Percentiles rank a stretch among this genome's conserved stretches.
phyloP scores from a whole-genome alignment of 2,329 filamentous ascomycete species.

The Cladophialophora carrionii region DNA sequence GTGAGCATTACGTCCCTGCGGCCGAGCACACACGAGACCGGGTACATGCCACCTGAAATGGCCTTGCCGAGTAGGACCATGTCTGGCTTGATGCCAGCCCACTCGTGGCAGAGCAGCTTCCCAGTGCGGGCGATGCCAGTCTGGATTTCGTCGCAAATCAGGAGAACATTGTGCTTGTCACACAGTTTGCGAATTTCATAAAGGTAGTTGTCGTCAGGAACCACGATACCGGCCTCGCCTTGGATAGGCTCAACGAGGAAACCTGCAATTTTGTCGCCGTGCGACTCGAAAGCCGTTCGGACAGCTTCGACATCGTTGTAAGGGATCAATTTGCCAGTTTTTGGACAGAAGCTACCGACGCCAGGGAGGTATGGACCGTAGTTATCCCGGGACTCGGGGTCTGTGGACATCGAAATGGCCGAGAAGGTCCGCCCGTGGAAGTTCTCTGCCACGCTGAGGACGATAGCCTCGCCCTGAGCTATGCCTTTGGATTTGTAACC shows the following conservation, averaged over 20 bases:
- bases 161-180: conserved; percentile 89
- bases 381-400: conserved; percentile 93
- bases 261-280: conserved; percentile 83
- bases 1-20: conserved; percentile 93
- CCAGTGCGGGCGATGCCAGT: conserved; percentile 95
- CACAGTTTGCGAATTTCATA: conserved; percentile 78
- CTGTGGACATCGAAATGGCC: conserved; percentile 91
- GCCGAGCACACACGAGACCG: conserved; percentile 89
- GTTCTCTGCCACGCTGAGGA: conserved; percentile 86
- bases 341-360: conserved; percentile 75
- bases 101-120: conserved; percentile 89
- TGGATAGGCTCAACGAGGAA: conserved; percentile 97
- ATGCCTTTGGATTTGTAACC: conserved; percentile 96
- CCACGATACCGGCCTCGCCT: conserved; percentile 94
- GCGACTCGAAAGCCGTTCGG: conserved; percentile 74
- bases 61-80: conserved; percentile 94
- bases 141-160: conserved; percentile 99
- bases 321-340: conserved; percentile 74
- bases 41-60: conserved; percentile 98
- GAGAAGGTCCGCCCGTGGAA: conserved; percentile 97
- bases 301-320: conserved; percentile 86
- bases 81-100: conserved; percentile 93
- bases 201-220: conserved; percentile 89
- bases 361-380: conserved; percentile 95
- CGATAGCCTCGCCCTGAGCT: conserved; percentile 76